Base-by-base conservation (phyloP, 176 grass and related monocot genomes). In the Hordeum marinum region DNA sequence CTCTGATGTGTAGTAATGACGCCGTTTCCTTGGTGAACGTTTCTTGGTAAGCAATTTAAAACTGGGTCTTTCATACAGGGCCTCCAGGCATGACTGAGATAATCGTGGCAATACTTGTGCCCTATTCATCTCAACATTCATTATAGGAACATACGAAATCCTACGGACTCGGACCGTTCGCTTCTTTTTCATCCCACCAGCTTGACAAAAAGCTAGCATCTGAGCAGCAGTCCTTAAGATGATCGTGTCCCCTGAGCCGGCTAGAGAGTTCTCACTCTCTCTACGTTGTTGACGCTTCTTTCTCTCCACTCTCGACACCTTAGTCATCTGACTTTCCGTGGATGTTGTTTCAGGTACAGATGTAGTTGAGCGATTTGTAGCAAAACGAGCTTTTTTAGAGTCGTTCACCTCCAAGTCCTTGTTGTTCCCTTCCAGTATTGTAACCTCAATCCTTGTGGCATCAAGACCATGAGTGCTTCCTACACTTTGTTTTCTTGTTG, bases 1-100 rank as follows among this genome's bases (percentile, higher is more conserved):
- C 57, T 78, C 67, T 68, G 66, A 71, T 75, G 62, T 83, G 36
- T 48, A 8, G 85, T 42, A 54, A 31, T 88, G 54, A 4, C 55
- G 24, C 11, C 31, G 66, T 76, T 43, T 55, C 76, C 82, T 90
- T 80, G 71, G 63, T 68, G 93, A 86, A 40, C 90, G 87, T 70
- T 88, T 92, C 69, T 87, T 88, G 26, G 82, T 95, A 43, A 81
- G 78, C 72, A 90, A 86, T 85, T 78, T 95, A 62, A 84, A 71
- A 72, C 35, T 20, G 4, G 70, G 50, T 68, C 68, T 85, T 72
- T 78, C 85, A 81, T 80, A 64, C 70, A 92, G 50, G 12, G 88
- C 70, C 62, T 78, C 90, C 46, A 86, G 77, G 80, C 93, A 90
- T 79, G 82, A 62, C 35, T 63, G 31, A 78, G 76, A 75, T 46